Conservation (phyloP, 495 filamentous ascomycete species). For the Penicillium longicatenatum region DNA sequence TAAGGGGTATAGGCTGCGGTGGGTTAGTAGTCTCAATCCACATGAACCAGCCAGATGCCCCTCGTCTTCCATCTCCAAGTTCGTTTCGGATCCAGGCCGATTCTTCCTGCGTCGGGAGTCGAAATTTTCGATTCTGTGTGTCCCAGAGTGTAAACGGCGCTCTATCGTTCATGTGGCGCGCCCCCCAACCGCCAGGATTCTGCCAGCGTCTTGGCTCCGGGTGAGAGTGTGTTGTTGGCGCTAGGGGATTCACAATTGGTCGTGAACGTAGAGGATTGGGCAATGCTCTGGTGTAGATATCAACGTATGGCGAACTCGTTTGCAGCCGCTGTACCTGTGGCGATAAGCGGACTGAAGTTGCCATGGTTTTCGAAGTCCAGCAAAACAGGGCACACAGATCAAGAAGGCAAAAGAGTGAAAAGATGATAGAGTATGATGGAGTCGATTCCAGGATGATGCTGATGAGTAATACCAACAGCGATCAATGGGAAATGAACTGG, state of each 20-base stretch:
- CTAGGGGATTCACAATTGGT: not conserved
- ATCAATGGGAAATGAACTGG: too few relatives aligned
- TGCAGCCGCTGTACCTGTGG: constrained; percentile 7
- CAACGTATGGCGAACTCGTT: constrained; percentile 2
- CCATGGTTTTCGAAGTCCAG: constrained; percentile 1
- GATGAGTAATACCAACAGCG: too few relatives aligned
- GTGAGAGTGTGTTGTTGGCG: constrained; percentile 7
- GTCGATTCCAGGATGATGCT: too few relatives aligned
- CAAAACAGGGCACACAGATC: not conserved
- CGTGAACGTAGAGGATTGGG: not conserved
- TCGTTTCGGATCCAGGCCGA: constrained; percentile 21
- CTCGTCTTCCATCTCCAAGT: constrained; percentile 22
- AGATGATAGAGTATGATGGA: too few relatives aligned
- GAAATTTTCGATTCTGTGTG: constrained; percentile 10
- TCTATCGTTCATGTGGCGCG: constrained; percentile 15
- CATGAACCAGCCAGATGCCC: constrained; percentile 22
- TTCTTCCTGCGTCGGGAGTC: constrained; percentile 15
- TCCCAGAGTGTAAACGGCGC: constrained; percentile 22
- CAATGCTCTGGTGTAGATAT: constrained; percentile 4
- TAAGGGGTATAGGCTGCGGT: constrained; percentile 29
- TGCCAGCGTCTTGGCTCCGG: constrained; percentile 16
- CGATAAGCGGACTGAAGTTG: not conserved
- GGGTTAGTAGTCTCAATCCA: constrained; percentile 26
- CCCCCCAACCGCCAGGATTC: constrained; percentile 17
- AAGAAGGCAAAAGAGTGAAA: not conserved